A percentile compares a stretch with the other conserved stretches of the same genome.
These are phyloP conservation scores for Neurospora hispaniola DNA, from an alignment of 495 filamentous ascomycete genomes.

Conservation along the genomic window DNA sequence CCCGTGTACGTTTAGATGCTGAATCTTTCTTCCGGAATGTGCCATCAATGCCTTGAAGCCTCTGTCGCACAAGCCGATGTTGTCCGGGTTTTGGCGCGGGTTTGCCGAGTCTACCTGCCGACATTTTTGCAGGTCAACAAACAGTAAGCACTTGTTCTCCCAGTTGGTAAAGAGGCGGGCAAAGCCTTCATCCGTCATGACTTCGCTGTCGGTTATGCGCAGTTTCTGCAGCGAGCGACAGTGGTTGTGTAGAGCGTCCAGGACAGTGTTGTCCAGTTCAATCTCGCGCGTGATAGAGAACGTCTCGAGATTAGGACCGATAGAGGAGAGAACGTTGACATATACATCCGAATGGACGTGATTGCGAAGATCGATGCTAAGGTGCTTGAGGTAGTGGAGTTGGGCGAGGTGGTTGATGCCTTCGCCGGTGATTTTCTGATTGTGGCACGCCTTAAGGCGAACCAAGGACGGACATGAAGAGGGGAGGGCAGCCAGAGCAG, in stretches of 20 bases:
- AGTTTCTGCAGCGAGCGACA: conserved; percentile 64
- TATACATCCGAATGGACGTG: conserved; percentile 46
- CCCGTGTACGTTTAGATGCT: conserved; percentile 58
- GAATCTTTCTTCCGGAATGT: conserved; percentile 59
- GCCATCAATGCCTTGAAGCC: conserved; percentile 73
- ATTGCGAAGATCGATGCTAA: conserved; percentile 55
- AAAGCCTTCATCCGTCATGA: conserved; percentile 63
- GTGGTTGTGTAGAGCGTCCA: conserved; percentile 53
- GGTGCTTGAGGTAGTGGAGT: conserved; percentile 52
- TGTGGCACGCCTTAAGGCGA: conserved; percentile 60
- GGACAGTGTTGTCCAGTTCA: conserved; percentile 47
- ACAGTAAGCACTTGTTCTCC: conserved; percentile 57
- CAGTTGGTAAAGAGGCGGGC: conserved; percentile 60
- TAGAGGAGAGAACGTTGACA: conserved; percentile 42
- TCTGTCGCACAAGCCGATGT: conserved; percentile 57
- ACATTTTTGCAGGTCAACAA: conserved; percentile 61
- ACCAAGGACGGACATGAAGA: conserved; percentile 50
- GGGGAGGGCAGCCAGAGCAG: conserved; percentile 42
- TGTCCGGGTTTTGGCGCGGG: conserved; percentile 44
- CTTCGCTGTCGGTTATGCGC: conserved; percentile 62
- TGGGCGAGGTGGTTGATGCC: conserved; percentile 43
- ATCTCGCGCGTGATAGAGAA: conserved; percentile 57
- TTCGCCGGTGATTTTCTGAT: conserved; percentile 35
- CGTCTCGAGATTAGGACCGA: conserved; percentile 56
- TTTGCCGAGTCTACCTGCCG: conserved; percentile 57